These are phyloP conservation scores for Xerocomellus intermedius DNA, from an alignment of 768 basidiomycete genomes.

Conservation along the genomic window DNA sequence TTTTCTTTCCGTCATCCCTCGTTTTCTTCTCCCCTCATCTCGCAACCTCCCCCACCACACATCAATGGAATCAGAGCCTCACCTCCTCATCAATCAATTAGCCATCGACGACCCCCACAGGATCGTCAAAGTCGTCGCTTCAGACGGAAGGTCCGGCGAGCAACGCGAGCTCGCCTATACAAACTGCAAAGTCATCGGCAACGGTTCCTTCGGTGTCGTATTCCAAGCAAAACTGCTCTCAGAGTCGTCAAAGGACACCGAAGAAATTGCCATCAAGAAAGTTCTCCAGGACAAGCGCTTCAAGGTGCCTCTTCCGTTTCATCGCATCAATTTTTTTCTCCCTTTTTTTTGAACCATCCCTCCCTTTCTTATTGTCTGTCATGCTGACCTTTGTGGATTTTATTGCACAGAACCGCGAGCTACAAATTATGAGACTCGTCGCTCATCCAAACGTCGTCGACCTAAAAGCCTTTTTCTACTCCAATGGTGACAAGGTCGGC, in stretches of 20 bases:
- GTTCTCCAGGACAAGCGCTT: conserved; percentile 99
- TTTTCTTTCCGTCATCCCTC: conserved; percentile 26
- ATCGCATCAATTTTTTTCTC: conserved; percentile 8
- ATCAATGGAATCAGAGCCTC: conserved; percentile 30
- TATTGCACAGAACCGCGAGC: conserved; percentile 83
- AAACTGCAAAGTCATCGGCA: conserved; percentile 97
- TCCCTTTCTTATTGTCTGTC: not conserved
- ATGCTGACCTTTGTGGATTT: conserved; percentile 13
- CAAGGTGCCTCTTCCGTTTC: conserved; percentile 66
- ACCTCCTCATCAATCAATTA: conserved; percentile 34
- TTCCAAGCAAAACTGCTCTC: conserved; percentile 89
- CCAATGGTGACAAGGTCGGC: conserved; percentile 96
- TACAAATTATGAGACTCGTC: conserved; percentile 98
- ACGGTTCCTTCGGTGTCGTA: conserved; percentile 98
- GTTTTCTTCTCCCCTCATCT: conserved; percentile 39
- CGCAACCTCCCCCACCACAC: conserved; percentile 11
- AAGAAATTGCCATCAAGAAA: conserved; percentile 99
- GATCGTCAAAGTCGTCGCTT: conserved; percentile 92
- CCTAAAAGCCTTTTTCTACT: conserved; percentile 97
- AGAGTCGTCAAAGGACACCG: conserved; percentile 55
- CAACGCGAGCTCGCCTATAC: conserved; percentile 90
- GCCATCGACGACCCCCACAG: conserved; percentile 96
- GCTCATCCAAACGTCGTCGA: conserved; percentile 98
- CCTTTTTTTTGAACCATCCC: not conserved
- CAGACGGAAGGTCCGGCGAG: conserved; percentile 90